A percentile compares a stretch with the other conserved stretches of the same genome.
phyloP scores from a whole-genome alignment of 345 rosid genomes.

The Turritis glabra region DNA sequence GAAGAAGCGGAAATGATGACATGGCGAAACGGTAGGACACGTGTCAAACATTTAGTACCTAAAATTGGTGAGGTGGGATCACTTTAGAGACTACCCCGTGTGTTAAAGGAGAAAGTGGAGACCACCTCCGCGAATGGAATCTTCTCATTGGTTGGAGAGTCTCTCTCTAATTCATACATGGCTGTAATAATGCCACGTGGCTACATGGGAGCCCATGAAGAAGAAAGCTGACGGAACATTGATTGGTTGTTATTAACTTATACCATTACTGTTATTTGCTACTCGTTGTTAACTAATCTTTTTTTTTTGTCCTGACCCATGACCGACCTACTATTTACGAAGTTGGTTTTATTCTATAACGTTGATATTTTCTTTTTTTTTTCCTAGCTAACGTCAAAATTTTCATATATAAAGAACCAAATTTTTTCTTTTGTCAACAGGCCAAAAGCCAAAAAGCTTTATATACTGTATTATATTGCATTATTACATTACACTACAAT shows the following conservation, averaged over 20 bases:
- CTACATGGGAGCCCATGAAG: background rate
- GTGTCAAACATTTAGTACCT: background rate
- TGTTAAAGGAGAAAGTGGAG: background rate
- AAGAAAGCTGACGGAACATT: background rate
- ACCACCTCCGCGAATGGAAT: background rate
- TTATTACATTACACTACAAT: background rate
- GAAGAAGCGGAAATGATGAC: background rate
- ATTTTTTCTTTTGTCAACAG: background rate
- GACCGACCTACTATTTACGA: constrained; percentile 23
- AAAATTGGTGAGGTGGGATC: background rate
- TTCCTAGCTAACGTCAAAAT: background rate
- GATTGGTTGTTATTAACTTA: background rate
- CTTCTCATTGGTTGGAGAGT: background rate
- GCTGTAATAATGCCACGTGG: constrained; percentile 14
- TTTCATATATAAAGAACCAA: background rate
- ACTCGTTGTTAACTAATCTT: background rate
- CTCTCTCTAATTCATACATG: background rate
- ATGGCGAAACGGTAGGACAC: background rate
- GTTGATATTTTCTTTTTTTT: background rate
- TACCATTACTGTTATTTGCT: background rate
- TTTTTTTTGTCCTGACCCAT: background rate
- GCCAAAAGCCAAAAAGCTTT: background rate
- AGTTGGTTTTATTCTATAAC: background rate
- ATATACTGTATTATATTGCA: background rate
- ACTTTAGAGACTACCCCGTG: background rate